These are phyloP conservation scores for Xylaria hypoxylon DNA, from an alignment of 2,329 filamentous ascomycete species.

Conservation along the genomic window DNA sequence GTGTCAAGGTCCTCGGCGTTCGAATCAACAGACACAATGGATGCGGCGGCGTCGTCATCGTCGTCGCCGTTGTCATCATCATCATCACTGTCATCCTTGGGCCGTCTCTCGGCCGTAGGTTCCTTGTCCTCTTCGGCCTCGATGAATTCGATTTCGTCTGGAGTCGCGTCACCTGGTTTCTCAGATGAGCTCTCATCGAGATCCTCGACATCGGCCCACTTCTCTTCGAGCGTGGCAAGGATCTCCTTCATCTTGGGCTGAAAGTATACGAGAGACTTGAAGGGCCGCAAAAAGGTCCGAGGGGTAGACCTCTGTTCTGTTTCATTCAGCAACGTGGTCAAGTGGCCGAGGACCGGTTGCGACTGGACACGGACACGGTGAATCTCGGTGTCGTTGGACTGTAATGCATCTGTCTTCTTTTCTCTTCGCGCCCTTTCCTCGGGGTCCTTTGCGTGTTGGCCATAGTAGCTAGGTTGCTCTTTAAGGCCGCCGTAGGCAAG, in stretches of 20 bases:
- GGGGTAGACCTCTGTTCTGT: constrained; percentile 53
- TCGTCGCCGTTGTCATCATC: constrained; percentile 52
- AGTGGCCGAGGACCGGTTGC: constrained; percentile 54
- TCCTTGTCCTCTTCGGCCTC: constrained; percentile 37
- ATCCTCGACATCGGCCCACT: constrained; percentile 56
- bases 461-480: constrained; percentile 28
- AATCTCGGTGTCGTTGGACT: constrained; percentile 42
- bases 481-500: constrained; percentile 35
- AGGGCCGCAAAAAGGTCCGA: constrained; percentile 57
- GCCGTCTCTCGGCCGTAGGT: constrained; percentile 27
- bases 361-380: constrained; percentile 56
- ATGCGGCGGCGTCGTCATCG: constrained; percentile 50
- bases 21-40: constrained; percentile 53
- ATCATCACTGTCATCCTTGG: constrained; percentile 43
- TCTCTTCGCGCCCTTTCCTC: constrained; percentile 42
- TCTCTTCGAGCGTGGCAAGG: constrained; percentile 55
- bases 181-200: constrained; percentile 45
- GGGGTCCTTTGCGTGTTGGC: constrained; percentile 32
- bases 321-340: constrained; percentile 54
- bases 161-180: constrained; percentile 42
- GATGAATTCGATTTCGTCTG: constrained; percentile 49
- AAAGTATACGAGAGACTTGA: constrained; percentile 56
- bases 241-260: constrained; percentile 57
- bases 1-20: constrained; percentile 53
- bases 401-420: constrained; percentile 40